A percentile compares a stretch with the other conserved stretches of the same genome.
phyloP scores from a whole-genome alignment of 1,284 basidiomycete genomes.

The Irpex sp. region DNA sequence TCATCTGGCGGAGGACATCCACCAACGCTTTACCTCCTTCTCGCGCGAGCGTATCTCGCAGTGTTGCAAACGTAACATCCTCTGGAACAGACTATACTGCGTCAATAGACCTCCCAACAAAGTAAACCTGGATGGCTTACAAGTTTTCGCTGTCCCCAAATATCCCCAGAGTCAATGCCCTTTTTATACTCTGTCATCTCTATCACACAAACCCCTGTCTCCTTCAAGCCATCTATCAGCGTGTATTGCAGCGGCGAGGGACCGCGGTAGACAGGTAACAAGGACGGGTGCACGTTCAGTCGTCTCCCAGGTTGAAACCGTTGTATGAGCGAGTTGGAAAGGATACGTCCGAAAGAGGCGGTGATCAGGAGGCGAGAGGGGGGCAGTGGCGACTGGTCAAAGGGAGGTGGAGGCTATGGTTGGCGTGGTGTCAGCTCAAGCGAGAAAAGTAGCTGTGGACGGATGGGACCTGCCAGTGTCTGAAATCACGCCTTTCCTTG shows the following conservation, averaged over 20 bases:
- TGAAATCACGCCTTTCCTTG: constrained; percentile 47
- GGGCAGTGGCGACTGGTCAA: constrained; percentile 28
- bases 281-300: constrained; percentile 91
- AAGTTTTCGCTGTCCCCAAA: constrained; percentile 44
- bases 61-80: constrained; percentile 43
- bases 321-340: constrained; percentile 63
- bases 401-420: constrained; percentile 41
- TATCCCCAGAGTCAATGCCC: constrained; percentile 57
- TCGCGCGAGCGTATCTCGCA: constrained; percentile 59
- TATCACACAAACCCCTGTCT: constrained; percentile 69
- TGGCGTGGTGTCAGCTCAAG: background rate
- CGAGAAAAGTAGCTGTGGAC: background rate
- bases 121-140: constrained; percentile 28
- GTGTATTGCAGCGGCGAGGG: constrained; percentile 91
- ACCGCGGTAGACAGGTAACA: constrained; percentile 86
- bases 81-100: constrained; percentile 42
- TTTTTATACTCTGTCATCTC: constrained; percentile 52
- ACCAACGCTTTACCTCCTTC: constrained; percentile 73
- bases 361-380: constrained; percentile 69
- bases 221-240: constrained; percentile 54
- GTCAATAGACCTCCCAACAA: background rate
- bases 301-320: constrained; percentile 57
- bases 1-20: constrained; percentile 60
- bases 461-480: constrained; percentile 45
- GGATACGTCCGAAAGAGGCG: constrained; percentile 89